Base-by-base conservation (phyloP, 78 protist genomes). In the Polysphondylium violaceum region DNA sequence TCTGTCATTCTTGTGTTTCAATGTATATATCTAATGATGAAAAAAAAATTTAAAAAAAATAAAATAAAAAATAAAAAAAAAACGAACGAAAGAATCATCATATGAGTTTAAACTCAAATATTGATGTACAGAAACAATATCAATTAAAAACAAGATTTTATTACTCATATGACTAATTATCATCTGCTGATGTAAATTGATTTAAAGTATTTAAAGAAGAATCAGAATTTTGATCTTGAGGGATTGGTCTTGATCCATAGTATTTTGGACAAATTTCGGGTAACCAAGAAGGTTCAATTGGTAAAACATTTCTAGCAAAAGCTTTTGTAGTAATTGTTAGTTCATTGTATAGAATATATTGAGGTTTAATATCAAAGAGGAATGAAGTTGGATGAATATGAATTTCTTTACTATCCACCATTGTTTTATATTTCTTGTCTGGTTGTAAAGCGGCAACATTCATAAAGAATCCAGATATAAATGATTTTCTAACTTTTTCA, bases 381-480 rank as follows among this genome's bases (percentile, higher is more conserved):
- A 92, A 86, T 27, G 90, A 78, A 11, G 88, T 56, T 23, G 95
- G 95, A 55, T 92, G 95, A 63, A 92, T 85, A 23, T 69, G 86
- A 55, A 77, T 74, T 43, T 85, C 83, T 72, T 83, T 83, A 40
- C 74, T 73, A 53, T 81, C 91, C 17, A 40, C 79, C 89, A 92
- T 73, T 2, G 95, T 92, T 47, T 64, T 60, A 72, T 76, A 92
- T 25, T 86, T 78, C 43, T 68, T 63, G 40, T 92, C 92, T 2
- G 89, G 95, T 72, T 76, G 95, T 25, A 85, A 38, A 3, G 36
- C 56, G 3, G 95, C 95, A 33, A 74, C 64, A 71, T 92, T 81
- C 53, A 74, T 36, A 47, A 92, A 92, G 95, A 83, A 92, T 8
- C 95, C 95, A 21, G 92, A 47, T n/a, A 83, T 76, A 55, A 92